These are phyloP conservation scores for Yamadazyma endophytica DNA, from an alignment of 805 yeast genomes.

Conservation along the genomic window DNA sequence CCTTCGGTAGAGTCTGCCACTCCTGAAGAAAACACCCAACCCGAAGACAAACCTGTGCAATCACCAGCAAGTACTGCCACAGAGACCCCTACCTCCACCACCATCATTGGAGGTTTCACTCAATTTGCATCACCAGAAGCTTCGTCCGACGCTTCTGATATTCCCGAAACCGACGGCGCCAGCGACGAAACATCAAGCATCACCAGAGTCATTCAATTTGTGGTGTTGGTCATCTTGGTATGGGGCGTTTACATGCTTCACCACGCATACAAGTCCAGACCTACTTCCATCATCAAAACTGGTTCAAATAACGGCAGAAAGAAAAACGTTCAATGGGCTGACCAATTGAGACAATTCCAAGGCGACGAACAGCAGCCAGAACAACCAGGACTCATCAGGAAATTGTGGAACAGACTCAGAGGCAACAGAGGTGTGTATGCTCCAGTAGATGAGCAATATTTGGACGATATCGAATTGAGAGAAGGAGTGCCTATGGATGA, in stretches of 20 bases:
- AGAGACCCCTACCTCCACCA: no score
- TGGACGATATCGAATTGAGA: slow-evolving; percentile 44
- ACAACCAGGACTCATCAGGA: slow-evolving; percentile 34
- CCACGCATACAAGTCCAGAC: slow-evolving; percentile 31
- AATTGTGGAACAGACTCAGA: slow-evolving; percentile 29
- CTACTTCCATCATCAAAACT: slow-evolving; percentile 39
- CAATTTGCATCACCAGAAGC: slow-evolving; percentile 1
- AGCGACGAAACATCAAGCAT: slow-evolving; percentile 11
- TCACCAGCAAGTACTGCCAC: no score
- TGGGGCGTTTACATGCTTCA: slow-evolving; percentile 41
- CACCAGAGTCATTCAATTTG: slow-evolving; percentile 36
- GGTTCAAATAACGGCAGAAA: slow-evolving; percentile 28
- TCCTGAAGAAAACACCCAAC: neutral
- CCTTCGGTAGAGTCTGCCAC: neutral
- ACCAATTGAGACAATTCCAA: slow-evolving; percentile 33
- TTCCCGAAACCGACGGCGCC: neutral
- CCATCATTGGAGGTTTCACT: slow-evolving; percentile 1
- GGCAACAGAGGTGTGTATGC: slow-evolving; percentile 7
- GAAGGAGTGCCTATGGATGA: slow-evolving; percentile 29
- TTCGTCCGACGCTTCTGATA: neutral
- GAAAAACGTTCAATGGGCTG: slow-evolving; percentile 48
- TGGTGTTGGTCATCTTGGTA: slow-evolving; percentile 31
- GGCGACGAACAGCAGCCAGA: slow-evolving; percentile 20
- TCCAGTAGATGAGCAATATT: slow-evolving; percentile 14
- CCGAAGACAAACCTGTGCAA: neutral